Evolutionary conservation across 2,329 filamentous ascomycete species (phyloP).

Genomic region (Arthrinium phaeospermum): DNA sequence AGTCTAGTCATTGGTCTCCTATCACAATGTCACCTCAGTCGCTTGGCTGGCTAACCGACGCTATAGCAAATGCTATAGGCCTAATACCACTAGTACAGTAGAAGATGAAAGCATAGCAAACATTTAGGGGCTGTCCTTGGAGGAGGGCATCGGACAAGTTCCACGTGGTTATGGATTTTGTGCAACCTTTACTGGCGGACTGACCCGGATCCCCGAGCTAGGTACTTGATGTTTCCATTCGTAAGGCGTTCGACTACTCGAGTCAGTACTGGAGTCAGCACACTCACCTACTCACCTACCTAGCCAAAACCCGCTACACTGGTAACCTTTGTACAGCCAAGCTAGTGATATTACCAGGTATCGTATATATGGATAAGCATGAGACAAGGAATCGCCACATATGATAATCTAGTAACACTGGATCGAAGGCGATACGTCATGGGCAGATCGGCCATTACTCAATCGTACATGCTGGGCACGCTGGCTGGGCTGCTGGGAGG

Average conservation of each 20-base stretch:
- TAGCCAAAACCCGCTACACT: not conserved
- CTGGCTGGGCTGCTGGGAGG: not conserved
- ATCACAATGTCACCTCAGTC: not conserved
- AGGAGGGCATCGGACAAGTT: not conserved
- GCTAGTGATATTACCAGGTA: not conserved
- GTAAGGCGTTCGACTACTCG: not conserved
- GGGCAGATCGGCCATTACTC: conserved; percentile 10
- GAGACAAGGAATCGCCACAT: conserved; percentile 7
- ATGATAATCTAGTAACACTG: not conserved
- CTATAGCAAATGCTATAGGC: not conserved
- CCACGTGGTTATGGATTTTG: conserved; percentile 3
- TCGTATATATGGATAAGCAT: not conserved
- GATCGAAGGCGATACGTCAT: conserved; percentile 4
- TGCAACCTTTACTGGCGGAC: not conserved
- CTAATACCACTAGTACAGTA: not conserved
- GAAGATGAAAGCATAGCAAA: not conserved
- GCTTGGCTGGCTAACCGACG: not conserved
- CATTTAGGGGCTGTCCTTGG: not conserved
- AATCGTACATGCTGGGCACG: not conserved
- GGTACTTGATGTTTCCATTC: not conserved
- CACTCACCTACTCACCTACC: not conserved
- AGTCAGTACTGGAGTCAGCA: conserved; percentile 9
- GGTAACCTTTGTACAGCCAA: not conserved
- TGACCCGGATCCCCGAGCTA: not conserved
- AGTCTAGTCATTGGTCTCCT: not conserved